phyloP scores from a whole-genome alignment of 106 monocot genomes.

The Hemerocallis citrina region DNA sequence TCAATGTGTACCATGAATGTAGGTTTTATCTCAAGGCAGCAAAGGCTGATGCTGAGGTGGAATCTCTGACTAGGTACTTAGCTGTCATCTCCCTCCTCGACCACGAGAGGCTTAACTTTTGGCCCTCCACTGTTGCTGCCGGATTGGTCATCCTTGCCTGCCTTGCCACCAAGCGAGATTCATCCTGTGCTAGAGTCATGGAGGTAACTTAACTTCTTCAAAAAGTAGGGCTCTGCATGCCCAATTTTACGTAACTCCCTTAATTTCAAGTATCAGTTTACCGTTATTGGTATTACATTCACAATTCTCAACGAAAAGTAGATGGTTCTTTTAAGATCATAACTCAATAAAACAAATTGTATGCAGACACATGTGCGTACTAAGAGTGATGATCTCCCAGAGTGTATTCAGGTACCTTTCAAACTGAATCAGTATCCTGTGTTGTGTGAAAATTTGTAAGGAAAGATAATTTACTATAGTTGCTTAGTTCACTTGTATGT shows the following conservation, averaged over 20 bases:
- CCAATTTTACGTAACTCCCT: not conserved
- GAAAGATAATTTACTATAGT: not conserved
- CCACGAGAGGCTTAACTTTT: slow-evolving; percentile 69
- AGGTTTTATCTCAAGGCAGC: slow-evolving; percentile 98
- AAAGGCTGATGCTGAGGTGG: slow-evolving; percentile 40
- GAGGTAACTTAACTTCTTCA: slow-evolving; percentile 38
- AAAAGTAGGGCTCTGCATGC: not conserved
- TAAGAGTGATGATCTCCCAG: slow-evolving; percentile 74
- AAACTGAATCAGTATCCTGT: too few species aligned
- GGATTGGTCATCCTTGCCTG: slow-evolving; percentile 84
- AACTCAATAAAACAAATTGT: not conserved
- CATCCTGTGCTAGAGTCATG: slow-evolving; percentile 57
- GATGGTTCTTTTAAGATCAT: not conserved
- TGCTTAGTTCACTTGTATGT: not conserved
- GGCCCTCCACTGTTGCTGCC: slow-evolving; percentile 94
- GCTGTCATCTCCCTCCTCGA: slow-evolving; percentile 68
- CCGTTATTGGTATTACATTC: not conserved
- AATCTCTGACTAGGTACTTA: slow-evolving; percentile 57
- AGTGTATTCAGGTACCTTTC: slow-evolving; percentile 66
- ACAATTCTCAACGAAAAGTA: not conserved
- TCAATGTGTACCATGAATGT: not conserved
- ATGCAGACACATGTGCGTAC: slow-evolving; percentile 82
- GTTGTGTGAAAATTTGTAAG: not conserved
- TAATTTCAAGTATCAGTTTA: not conserved
- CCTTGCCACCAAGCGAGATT: slow-evolving; percentile 43